phyloP scores from a whole-genome alignment of 345 rosid genomes.

The Alliaria petiolata region DNA sequence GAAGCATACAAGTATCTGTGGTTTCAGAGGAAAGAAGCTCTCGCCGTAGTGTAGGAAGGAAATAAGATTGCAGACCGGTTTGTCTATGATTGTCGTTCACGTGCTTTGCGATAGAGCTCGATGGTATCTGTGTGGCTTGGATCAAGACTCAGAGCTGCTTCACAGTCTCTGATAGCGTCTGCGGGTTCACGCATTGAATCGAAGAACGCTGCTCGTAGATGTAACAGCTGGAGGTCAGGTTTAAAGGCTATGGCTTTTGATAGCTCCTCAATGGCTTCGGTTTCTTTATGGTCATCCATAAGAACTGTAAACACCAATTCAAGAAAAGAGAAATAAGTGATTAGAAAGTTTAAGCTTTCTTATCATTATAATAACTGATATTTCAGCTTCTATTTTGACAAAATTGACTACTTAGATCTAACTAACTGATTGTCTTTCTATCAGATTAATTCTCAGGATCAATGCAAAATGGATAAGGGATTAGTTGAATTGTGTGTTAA shows the following conservation, averaged over 20 bases:
- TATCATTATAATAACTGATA: no score
- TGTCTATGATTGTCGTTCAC: slow-evolving; percentile 21
- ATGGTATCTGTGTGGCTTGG: slow-evolving; percentile 48
- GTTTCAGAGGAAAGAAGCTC: not conserved
- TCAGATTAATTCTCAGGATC: no score
- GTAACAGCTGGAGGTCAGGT: slow-evolving; percentile 82
- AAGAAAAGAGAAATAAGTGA: not conserved
- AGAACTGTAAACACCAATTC: slow-evolving; percentile 44
- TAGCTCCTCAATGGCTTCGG: slow-evolving; percentile 76
- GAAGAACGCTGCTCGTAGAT: slow-evolving; percentile 80
- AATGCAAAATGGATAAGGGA: not conserved
- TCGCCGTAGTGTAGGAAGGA: not conserved
- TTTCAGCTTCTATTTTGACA: no score
- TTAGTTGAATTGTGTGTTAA: not conserved
- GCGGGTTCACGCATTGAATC: slow-evolving; percentile 55
- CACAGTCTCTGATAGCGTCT: slow-evolving; percentile 59
- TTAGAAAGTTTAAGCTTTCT: not conserved
- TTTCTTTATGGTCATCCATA: slow-evolving; percentile 89
- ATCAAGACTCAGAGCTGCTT: slow-evolving; percentile 85
- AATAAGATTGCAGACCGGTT: not conserved
- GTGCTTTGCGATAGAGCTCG: slow-evolving; percentile 52
- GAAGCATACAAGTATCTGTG: not conserved
- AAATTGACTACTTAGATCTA: no score
- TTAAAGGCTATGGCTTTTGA: slow-evolving; percentile 65
- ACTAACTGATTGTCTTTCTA: no score